A percentile compares a stretch with the other conserved stretches of the same genome.
phyloP scores from a whole-genome alignment of 2,329 filamentous ascomycete species.

The Cladosporium phlei region DNA sequence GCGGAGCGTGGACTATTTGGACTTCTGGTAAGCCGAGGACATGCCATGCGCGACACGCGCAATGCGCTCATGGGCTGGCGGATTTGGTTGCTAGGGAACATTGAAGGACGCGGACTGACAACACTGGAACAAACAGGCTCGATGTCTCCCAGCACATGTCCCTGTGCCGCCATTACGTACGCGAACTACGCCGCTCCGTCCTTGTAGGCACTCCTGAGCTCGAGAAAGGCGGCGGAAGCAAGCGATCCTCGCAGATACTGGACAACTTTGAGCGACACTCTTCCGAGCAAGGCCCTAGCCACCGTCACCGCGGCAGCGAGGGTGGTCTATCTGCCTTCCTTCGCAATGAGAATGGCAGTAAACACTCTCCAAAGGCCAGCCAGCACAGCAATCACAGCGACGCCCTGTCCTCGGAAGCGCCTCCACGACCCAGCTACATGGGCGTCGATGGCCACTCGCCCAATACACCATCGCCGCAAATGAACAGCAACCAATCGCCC shows the following conservation, averaged over 20 bases:
- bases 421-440: constrained; percentile 55
- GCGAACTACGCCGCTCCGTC: constrained; percentile 87
- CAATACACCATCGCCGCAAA: constrained; percentile 22
- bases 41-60: background rate
- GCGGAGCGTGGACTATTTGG: constrained; percentile 92
- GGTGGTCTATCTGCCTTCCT: constrained; percentile 83
- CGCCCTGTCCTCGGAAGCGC: constrained; percentile 41
- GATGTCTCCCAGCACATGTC: constrained; percentile 99
- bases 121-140: constrained; percentile 58
- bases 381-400: constrained; percentile 32
- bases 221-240: constrained; percentile 70
- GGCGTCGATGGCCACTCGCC: constrained; percentile 48
- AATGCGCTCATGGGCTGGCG: too few relatives aligned
- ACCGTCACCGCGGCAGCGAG: constrained; percentile 35
- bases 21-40: constrained; percentile 74
- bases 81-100: too few relatives aligned
- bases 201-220: constrained; percentile 88
- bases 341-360: constrained; percentile 50
- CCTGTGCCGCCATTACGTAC: constrained; percentile 92
- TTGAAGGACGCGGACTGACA: background rate
- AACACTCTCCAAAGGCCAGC: constrained; percentile 47
- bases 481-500: constrained; percentile 73
- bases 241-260: constrained; percentile 75
- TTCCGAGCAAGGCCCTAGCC: constrained; percentile 32
- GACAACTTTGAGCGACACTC: constrained; percentile 50